Conservation (phyloP, 768 basidiomycete genomes). For the Podaxis mareebaensis region DNA sequence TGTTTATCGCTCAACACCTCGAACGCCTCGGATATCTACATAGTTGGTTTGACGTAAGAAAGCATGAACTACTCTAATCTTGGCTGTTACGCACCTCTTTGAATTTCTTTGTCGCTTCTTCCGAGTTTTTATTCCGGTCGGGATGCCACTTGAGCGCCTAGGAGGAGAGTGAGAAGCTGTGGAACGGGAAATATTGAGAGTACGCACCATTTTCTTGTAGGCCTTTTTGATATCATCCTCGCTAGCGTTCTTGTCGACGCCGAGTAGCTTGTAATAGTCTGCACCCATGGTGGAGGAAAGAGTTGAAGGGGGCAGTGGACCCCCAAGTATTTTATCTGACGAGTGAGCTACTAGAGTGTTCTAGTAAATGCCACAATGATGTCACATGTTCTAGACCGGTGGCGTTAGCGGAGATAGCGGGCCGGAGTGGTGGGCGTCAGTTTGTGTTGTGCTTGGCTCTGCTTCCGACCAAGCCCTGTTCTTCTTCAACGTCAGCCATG, state of each 20-base stretch:
- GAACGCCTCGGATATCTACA: conserved; percentile 89
- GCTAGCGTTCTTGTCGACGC: conserved; percentile 66
- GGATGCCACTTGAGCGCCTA: conserved; percentile 94
- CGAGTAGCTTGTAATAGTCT: conserved; percentile 89
- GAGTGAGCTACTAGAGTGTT: conserved; percentile 25
- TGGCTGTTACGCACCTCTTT: conserved; percentile 67
- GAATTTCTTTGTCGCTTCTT: conserved; percentile 86
- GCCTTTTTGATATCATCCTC: conserved; percentile 93
- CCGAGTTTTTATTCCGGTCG: conserved; percentile 84
- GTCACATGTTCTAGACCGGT: conserved; percentile 25
- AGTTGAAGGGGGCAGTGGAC: conserved; percentile 1
- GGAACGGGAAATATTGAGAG: not conserved
- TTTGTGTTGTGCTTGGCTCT: not conserved
- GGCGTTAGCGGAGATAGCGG: not conserved
- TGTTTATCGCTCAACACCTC: conserved; percentile 90
- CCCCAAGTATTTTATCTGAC: not conserved
- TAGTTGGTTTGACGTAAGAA: not conserved
- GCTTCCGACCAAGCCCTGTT: not conserved
- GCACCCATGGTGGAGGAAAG: conserved; percentile 55
- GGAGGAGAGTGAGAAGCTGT: conserved; percentile 8
- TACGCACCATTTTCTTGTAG: conserved; percentile 87
- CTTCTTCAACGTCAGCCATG: not conserved
- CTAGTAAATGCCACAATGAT: conserved; percentile 30
- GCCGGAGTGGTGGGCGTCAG: not conserved
- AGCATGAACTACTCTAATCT: not conserved